Conservation (phyloP, 805 yeast genomes). For the Lachancea kluyveri region DNA sequence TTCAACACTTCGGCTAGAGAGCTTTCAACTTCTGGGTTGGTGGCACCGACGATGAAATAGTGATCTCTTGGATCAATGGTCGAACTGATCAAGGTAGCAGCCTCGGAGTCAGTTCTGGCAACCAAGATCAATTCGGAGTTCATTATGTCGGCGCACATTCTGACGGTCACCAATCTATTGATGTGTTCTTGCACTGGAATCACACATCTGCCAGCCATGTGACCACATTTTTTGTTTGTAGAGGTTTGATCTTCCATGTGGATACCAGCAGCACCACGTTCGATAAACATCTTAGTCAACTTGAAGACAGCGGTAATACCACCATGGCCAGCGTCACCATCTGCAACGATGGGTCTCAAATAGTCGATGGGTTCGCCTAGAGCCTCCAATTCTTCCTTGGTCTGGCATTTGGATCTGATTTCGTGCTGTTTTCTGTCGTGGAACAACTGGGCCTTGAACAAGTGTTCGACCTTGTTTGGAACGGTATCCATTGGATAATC, state of each 20-base stretch:
- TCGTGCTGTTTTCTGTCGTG: slow-evolving; percentile 96
- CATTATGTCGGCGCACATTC: slow-evolving; percentile 92
- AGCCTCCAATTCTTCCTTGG: slow-evolving; percentile 59
- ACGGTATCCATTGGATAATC: slow-evolving; percentile 99
- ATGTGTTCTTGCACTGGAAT: slow-evolving; percentile 98
- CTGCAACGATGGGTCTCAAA: slow-evolving; percentile 92
- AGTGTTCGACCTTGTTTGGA: slow-evolving; percentile 95
- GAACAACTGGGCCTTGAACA: slow-evolving; percentile 93
- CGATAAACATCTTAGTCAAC: slow-evolving; percentile 91
- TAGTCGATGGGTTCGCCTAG: slow-evolving; percentile 75
- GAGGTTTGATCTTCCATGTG: slow-evolving; percentile 99
- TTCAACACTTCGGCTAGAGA: slow-evolving; percentile 66
- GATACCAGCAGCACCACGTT: slow-evolving; percentile 98
- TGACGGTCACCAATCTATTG: slow-evolving; percentile 86
- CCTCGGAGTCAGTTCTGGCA: slow-evolving; percentile 97
- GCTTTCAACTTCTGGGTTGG: slow-evolving; percentile 74
- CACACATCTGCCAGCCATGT: slow-evolving; percentile 97
- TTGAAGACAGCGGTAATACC: slow-evolving; percentile 95
- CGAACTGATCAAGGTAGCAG: slow-evolving; percentile 90
- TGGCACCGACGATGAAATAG: slow-evolving; percentile 83
- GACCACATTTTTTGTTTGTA: slow-evolving; percentile 98
- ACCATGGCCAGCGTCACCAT: slow-evolving; percentile 99
- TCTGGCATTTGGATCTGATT: slow-evolving; percentile 52
- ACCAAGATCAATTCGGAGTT: slow-evolving; percentile 81
- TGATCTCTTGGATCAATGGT: slow-evolving; percentile 94